Evolutionary conservation across 2,329 filamentous ascomycete species (phyloP), one percentile per base, ranked within the genome.

Genomic region (Aspergillus clavatus): DNA sequence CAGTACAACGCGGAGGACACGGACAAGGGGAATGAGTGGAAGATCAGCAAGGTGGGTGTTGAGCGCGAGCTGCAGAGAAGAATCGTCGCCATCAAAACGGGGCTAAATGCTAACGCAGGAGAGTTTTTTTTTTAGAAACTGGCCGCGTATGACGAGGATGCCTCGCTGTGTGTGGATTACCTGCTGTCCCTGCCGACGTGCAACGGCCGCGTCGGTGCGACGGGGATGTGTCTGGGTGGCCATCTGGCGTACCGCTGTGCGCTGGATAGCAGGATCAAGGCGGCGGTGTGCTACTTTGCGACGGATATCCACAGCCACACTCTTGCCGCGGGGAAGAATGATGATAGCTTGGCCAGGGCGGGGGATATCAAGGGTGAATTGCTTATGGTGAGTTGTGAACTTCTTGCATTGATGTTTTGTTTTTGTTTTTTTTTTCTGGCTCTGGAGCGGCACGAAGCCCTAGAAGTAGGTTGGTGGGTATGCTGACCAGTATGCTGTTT

Each of bases 171-270:
- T 3, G 80, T 91, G 27, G 82, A 88, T 63, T 72, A 82, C 49
- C 79, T 93, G 23, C 75, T 91, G 3, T 78, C 77, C 19, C 77
- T 89, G 18, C 77, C 81, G 4, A 89, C 85, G n/a, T 88, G 89
- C 69, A 94, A 83, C 50, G 89, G 89, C 40, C 78, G 80, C 27
- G 80, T 95, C 55, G 87, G 87, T 37, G 75, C 84, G 4, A 89
- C 86, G 10, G 88, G 88, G 49, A 96, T 96, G 90, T 96, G 90
- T 67, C 81, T 96, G 1, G 91, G 91, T 42, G 90, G 91, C 1
- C 91, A 96, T 63, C 79, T 96, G 14, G 87, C 86, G 68, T 85
- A 81, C 63, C 75, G 83, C 33, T 81, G 78, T 57, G 82, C 83
- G 58, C 77, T 96, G 39, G 89, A 96, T 66, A 75, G 79, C 18